A percentile compares a stretch with the other conserved stretches of the same genome.
phyloP scores from a whole-genome alignment of 192 early-diverging fungal species.

The Backusella mclennaniae region DNA sequence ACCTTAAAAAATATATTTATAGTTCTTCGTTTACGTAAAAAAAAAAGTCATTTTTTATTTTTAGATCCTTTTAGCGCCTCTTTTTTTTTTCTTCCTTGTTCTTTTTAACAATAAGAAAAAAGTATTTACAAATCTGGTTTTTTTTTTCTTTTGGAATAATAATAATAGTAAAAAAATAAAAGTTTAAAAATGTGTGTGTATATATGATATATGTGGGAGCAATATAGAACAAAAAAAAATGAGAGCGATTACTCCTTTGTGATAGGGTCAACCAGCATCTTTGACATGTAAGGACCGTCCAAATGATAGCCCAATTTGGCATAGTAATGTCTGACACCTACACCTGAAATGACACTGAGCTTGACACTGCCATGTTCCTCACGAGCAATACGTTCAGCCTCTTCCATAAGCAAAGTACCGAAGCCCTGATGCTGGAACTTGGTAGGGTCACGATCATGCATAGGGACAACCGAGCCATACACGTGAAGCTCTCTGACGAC shows the following conservation, averaged over 20 bases:
- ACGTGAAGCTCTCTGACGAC: slow-evolving; percentile 98
- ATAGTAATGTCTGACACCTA: slow-evolving; percentile 98
- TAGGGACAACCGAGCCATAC: slow-evolving; percentile 94
- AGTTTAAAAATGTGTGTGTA: background rate
- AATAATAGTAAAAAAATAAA: background rate
- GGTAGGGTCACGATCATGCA: slow-evolving; percentile 94
- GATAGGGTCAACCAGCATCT: slow-evolving; percentile 54
- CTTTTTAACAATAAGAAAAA: background rate
- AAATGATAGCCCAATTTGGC: slow-evolving; percentile 94
- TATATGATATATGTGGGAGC: background rate
- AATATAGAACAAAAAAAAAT: background rate
- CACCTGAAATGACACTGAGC: slow-evolving; percentile 94
- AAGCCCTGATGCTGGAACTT: slow-evolving; percentile 99
- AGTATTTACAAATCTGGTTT: slow-evolving; percentile 1
- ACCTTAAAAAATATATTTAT: too few species aligned
- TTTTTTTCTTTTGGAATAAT: background rate
- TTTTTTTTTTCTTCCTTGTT: background rate
- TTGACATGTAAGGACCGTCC: slow-evolving; percentile 97
- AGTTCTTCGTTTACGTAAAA: too few species aligned
- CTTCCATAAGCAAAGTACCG: slow-evolving; percentile 98
- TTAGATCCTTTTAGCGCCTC: background rate
- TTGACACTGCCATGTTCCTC: slow-evolving; percentile 97
- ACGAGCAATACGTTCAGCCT: slow-evolving; percentile 96
- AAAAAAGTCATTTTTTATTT: background rate
- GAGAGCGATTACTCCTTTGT: slow-evolving; percentile 16